Conservation (phyloP, 2,329 filamentous ascomycete genomes). For the Scedosporium boydii region DNA sequence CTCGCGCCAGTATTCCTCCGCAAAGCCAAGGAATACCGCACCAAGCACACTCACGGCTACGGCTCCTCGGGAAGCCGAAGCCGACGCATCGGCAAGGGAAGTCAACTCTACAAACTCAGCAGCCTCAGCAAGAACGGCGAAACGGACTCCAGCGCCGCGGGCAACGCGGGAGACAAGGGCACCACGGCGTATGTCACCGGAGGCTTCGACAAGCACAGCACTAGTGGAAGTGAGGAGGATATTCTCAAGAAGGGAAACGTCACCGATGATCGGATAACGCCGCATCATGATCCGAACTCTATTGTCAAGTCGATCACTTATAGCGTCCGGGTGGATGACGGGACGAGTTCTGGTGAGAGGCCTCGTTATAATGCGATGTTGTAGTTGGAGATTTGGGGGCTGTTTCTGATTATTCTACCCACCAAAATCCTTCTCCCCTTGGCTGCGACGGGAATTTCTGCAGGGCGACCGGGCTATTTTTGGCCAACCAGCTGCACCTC, state of each 20-base stretch:
- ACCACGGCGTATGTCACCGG: conserved; percentile 11
- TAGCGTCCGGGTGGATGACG: conserved; percentile 27
- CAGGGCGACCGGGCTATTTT: background rate
- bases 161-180: conserved; percentile 16
- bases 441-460: background rate
- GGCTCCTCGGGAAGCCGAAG: conserved; percentile 18
- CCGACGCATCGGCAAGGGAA: conserved; percentile 15
- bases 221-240: conserved; percentile 26
- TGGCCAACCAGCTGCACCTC: background rate
- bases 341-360: background rate
- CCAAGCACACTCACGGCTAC: conserved; percentile 23
- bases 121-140: conserved; percentile 19
- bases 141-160: conserved; percentile 16
- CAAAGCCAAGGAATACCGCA: conserved; percentile 31
- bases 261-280: background rate
- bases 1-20: conserved; percentile 31
- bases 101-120: conserved; percentile 27
- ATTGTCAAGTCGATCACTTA: conserved; percentile 34
- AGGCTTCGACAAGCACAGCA: background rate
- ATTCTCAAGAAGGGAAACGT: conserved; percentile 23
- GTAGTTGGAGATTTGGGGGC: too few relatives aligned
- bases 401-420: background rate
- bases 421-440: background rate
- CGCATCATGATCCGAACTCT: background rate
- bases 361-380: background rate